Evolutionary conservation across 2,329 filamentous ascomycete species (phyloP), one percentile per base, ranked within the genome.

Genomic region (Phaeosphaeria sp.): DNA sequence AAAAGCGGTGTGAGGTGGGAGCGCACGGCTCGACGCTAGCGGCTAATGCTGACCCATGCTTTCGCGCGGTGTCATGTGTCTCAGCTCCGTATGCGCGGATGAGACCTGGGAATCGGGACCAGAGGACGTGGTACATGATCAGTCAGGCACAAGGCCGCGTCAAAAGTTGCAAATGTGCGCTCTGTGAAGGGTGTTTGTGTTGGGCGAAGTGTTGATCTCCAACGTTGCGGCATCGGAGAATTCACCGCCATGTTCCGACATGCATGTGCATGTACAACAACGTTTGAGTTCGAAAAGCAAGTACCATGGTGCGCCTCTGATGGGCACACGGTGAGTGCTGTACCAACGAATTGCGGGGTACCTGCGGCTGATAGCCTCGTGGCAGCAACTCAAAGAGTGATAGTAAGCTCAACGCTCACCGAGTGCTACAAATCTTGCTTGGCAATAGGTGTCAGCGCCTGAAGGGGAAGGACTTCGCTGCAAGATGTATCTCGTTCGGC

Each of bases 1-100:
- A 76, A 73, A 73, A 74, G 73, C 72, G 72, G 73, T 76, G 71
- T 74, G 72, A 73, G 71, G 68, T 72, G 69, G 70, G 57, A 64
- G 65, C 61, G 71, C 72, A 71, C 72, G 63, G 72, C 71, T 69
- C 65, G 57, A 56, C 65, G 66, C 71, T 74, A 73, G 62, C 55
- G 59, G 61, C 64, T 72, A 71, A 71, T 58, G 72, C 72, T 75
- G 69, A 75, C 69, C 63, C 63, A 61, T 68, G 64, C 64, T 60
- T 63, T 51, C 42, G 42, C 64, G 68, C 72, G 70, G 59, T 58
- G 66, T 75, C 72, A 74, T 63, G 68, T 72, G 72, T 72, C 65
- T 72, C 63, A 68, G 54, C 61, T 42, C 24, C 21, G 40, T 21
- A 45, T 30, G 46, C 24, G 22, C 52, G 49, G 24, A 43, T 55